phyloP scores from a whole-genome alignment of 768 basidiomycete species.

The Rhizopogon rudus region DNA sequence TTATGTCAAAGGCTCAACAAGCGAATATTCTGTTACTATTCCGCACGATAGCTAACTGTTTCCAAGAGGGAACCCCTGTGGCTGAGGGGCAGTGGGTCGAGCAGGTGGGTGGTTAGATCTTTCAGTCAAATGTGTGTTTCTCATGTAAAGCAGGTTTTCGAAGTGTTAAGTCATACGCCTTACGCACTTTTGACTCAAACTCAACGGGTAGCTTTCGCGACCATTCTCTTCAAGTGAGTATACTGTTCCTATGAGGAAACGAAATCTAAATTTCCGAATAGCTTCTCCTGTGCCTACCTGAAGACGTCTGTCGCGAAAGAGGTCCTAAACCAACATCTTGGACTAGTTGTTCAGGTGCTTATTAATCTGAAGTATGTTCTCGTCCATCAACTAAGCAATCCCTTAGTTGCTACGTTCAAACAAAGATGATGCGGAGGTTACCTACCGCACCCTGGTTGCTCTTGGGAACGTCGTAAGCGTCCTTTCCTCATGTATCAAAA shows the following conservation, averaged over 20 bases:
- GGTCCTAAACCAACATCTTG: constrained; percentile 38
- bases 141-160: constrained; percentile 46
- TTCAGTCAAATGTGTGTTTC: constrained; percentile 3
- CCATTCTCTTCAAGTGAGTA: constrained; percentile 78
- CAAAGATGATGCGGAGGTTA: constrained; percentile 58
- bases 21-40: constrained; percentile 81
- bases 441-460: constrained; percentile 66
- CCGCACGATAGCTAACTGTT: constrained; percentile 74
- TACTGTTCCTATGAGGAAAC: background rate
- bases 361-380: background rate
- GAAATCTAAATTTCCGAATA: constrained; percentile 21
- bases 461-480: constrained; percentile 65
- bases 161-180: constrained; percentile 43
- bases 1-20: constrained; percentile 67
- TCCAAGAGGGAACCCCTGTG: constrained; percentile 49
- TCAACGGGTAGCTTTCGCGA: constrained; percentile 74
- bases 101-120: constrained; percentile 31
- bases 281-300: constrained; percentile 60
- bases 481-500: background rate
- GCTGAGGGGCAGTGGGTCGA: constrained; percentile 46
- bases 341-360: constrained; percentile 42
- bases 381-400: constrained; percentile 5
- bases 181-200: constrained; percentile 58
- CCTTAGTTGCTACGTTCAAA: constrained; percentile 31
- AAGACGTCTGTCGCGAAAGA: constrained; percentile 34